These are phyloP conservation scores for Fusarium nygamai DNA, from an alignment of 2,329 filamentous ascomycete species.

Conservation along the genomic window DNA sequence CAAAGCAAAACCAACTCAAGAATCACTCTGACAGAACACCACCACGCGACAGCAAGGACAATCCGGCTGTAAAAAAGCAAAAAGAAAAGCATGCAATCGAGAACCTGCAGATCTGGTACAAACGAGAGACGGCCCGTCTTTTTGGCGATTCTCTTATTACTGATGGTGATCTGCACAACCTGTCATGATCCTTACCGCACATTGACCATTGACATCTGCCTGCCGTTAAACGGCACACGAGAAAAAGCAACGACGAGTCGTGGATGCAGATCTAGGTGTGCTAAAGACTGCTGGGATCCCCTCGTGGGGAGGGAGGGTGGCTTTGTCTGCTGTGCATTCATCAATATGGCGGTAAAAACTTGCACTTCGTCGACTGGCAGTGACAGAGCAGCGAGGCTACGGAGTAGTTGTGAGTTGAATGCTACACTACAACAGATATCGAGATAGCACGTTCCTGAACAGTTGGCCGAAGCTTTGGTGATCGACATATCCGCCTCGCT, in stretches of 20 bases:
- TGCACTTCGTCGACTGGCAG: neutral
- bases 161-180: conserved; percentile 14
- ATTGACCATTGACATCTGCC: conserved; percentile 1
- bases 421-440: conserved; percentile 2
- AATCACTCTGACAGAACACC: neutral
- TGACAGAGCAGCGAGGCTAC: neutral
- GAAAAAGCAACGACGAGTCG: conserved; percentile 17
- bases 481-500: conserved; percentile 36
- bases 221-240: conserved; percentile 6
- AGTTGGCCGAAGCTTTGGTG: conserved; percentile 35
- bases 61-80: conserved; percentile 1
- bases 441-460: conserved; percentile 22
- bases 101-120: conserved; percentile 17
- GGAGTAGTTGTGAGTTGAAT: neutral
- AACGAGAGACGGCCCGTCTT: conserved; percentile 3
- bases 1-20: neutral
- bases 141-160: conserved; percentile 23
- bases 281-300: conserved; percentile 20
- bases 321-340: neutral
- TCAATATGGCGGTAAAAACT: conserved; percentile 12
- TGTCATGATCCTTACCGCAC: conserved; percentile 18
- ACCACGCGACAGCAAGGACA: neutral
- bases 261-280: conserved; percentile 15
- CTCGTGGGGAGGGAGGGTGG: neutral
- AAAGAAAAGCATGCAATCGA: conserved; percentile 21